Conservation (phyloP, 345 rosid species). For the Aquilaria yunnanensis region DNA sequence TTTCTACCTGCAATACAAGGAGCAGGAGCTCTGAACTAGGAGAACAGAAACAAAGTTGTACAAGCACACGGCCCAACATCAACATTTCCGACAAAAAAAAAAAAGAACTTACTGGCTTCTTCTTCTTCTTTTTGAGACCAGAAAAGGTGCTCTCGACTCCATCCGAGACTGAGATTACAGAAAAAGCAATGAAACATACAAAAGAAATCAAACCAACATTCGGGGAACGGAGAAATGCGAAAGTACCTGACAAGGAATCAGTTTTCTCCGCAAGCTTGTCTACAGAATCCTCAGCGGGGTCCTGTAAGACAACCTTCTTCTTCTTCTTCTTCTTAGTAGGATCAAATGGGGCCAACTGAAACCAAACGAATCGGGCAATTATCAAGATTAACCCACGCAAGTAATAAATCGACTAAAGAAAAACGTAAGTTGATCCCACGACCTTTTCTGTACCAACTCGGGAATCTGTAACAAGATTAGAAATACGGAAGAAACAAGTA, state of each 20-base stretch:
- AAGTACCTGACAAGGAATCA: constrained; percentile 56
- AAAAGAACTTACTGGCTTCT: constrained; percentile 63
- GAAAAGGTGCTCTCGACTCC: constrained; percentile 69
- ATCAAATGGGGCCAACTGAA: constrained; percentile 80
- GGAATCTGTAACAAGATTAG: neutral
- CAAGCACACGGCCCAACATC: neutral
- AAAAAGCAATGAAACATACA: neutral
- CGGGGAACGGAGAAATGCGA: neutral
- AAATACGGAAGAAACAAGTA: neutral
- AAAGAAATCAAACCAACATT: constrained; percentile 4
- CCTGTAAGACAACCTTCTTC: constrained; percentile 75
- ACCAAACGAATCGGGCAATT: neutral
- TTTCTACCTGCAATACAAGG: constrained; percentile 50
- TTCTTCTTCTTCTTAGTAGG: constrained; percentile 96
- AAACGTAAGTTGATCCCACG: neutral
- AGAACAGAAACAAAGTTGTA: neutral
- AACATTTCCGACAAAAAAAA: neutral
- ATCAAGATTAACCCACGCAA: neutral
- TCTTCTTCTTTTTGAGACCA: constrained; percentile 95
- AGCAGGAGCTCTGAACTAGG: too few relatives aligned
- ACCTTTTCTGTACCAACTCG: too few relatives aligned
- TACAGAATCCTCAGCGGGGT: constrained; percentile 47
- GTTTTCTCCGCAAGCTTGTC: constrained; percentile 68
- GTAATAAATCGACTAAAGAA: neutral
- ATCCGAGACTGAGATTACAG: constrained; percentile 51